Evolutionary conservation across 176 grass and related monocot species (phyloP).

Genomic region (Lolium rigidum): DNA sequence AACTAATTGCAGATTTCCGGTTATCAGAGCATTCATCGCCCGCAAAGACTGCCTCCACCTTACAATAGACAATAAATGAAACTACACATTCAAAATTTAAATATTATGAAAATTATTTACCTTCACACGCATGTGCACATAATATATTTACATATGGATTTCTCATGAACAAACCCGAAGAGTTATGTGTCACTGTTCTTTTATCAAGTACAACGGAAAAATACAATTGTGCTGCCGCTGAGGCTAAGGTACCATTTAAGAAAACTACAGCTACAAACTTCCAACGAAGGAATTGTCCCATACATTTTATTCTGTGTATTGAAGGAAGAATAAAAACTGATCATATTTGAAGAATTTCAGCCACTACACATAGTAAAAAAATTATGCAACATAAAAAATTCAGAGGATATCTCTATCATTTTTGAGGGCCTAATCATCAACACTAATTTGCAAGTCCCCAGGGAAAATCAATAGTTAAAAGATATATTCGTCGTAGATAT

Average conservation of each 20-base stretch:
- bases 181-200: constrained; percentile 7
- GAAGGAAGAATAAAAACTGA: not conserved
- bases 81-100: constrained; percentile 4
- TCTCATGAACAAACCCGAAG: not conserved
- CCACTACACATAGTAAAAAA: not conserved
- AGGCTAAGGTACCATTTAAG: no score
- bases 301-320: not conserved
- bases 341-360: not conserved
- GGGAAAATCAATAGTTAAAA: not conserved
- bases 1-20: constrained; percentile 41
- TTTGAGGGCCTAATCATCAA: not conserved
- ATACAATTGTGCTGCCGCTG: not conserved
- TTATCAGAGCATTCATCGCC: constrained; percentile 48
- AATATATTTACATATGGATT: not conserved
- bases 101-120: not conserved
- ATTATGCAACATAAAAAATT: no score
- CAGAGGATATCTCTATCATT: not conserved
- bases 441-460: not conserved
- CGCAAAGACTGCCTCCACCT: constrained; percentile 68
- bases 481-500: not conserved
- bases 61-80: constrained; percentile 10
- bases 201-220: not conserved
- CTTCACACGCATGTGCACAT: not conserved
- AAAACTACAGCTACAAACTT: not conserved
- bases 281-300: not conserved